Evolutionary conservation across 1,284 basidiomycete species (phyloP).

Genomic region (Farysia itapuensis): DNA sequence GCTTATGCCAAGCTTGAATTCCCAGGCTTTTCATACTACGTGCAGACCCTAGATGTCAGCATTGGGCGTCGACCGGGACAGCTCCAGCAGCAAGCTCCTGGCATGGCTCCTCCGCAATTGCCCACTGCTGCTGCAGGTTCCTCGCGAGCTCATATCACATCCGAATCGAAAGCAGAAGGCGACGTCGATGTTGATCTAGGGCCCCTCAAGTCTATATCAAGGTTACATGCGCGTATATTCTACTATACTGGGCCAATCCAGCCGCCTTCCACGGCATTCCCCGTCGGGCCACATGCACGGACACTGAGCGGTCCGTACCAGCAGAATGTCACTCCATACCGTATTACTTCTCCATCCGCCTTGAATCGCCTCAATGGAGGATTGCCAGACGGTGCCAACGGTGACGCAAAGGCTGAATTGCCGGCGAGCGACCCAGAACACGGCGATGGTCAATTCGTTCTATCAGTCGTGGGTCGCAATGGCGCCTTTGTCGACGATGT

Average conservation of each 20-base stretch:
- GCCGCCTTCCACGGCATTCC: constrained; percentile 15
- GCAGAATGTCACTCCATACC: constrained; percentile 9
- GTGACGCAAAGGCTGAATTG: constrained; percentile 16
- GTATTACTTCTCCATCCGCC: constrained; percentile 29
- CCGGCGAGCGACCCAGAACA: constrained; percentile 11
- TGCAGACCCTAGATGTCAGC: constrained; percentile 74
- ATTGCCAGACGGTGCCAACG: constrained; percentile 7
- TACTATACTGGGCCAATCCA: constrained; percentile 49
- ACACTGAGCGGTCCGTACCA: constrained; percentile 12
- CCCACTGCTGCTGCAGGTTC: constrained; percentile 34
- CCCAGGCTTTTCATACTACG: constrained; percentile 83
- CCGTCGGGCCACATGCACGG: constrained; percentile 21
- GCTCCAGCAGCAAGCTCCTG: constrained; percentile 22
- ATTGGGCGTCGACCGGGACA: constrained; percentile 66
- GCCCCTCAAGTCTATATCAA: constrained; percentile 91
- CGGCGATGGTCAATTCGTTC: constrained; percentile 75
- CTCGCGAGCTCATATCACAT: constrained; percentile 40
- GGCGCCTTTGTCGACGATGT: constrained; percentile 97
- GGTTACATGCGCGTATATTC: constrained; percentile 92
- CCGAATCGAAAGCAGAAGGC: constrained; percentile 35
- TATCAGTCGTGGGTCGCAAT: constrained; percentile 89
- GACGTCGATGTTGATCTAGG: constrained; percentile 87
- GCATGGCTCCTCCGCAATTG: constrained; percentile 20
- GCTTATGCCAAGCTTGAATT: constrained; percentile 93
- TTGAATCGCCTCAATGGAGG: constrained; percentile 31